These are phyloP conservation scores for Tephrocybe sp. DNA, from an alignment of 768 basidiomycete genomes.

Conservation along the genomic window DNA sequence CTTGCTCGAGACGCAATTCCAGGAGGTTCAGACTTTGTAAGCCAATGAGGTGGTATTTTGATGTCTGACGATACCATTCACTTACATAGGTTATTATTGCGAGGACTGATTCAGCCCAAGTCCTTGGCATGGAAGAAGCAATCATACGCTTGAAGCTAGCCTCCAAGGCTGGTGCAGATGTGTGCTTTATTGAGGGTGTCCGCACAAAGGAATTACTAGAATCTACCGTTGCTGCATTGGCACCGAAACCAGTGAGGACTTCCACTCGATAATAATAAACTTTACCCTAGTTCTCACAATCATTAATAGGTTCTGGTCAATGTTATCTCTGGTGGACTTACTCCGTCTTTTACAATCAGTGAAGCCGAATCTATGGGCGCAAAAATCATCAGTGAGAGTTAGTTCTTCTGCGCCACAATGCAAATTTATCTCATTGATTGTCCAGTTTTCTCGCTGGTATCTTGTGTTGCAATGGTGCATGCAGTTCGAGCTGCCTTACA, in stretches of 20 bases:
- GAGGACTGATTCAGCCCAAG: conserved; percentile 76
- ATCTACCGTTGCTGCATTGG: conserved; percentile 61
- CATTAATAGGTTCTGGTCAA: conserved; percentile 61
- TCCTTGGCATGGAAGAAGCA: conserved; percentile 78
- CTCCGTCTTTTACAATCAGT: conserved; percentile 67
- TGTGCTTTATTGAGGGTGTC: conserved; percentile 81
- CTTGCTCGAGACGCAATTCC: conserved; percentile 75
- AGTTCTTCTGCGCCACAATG: neutral
- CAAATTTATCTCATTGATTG: neutral
- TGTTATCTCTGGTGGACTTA: conserved; percentile 75
- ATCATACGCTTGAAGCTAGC: conserved; percentile 63
- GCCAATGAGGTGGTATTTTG: conserved; percentile 11
- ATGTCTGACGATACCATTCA: neutral
- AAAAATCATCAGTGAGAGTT: conserved; percentile 68
- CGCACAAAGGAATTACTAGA: conserved; percentile 63
- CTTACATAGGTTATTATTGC: conserved; percentile 59
- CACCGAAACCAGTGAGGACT: conserved; percentile 61
- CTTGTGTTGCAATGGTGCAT: conserved; percentile 74
- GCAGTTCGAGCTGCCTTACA: conserved; percentile 78
- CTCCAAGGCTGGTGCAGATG: conserved; percentile 71
- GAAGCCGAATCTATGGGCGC: conserved; percentile 71
- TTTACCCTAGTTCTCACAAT: neutral
- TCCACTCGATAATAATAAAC: neutral
- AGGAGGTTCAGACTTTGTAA: conserved; percentile 70
- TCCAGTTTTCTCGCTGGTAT: conserved; percentile 72